Percentiles rank a stretch among this genome's conserved stretches.
These are phyloP conservation scores for Benincasa hispida DNA, from an alignment of 306 rosid species.

Conservation along the genomic window DNA sequence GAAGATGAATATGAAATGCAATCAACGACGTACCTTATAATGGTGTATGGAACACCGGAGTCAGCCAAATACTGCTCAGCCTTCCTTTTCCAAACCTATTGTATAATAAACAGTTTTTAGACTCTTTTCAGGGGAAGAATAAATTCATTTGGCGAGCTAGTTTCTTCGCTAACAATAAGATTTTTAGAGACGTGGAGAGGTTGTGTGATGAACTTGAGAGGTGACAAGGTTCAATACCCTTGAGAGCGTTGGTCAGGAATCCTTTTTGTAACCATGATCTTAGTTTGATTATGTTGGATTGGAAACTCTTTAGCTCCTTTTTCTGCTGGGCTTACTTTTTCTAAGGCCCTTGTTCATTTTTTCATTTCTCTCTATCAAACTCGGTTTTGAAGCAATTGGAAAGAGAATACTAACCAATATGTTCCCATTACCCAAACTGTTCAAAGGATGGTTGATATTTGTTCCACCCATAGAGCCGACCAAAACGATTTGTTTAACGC, in stretches of 20 bases:
- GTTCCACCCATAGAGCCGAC: slow-evolving; percentile 98
- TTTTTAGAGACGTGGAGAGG: too few species aligned
- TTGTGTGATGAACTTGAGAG: too few species aligned
- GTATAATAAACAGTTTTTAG: not conserved
- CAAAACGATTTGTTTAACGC: slow-evolving; percentile 89
- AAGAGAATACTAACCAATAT: slow-evolving; percentile 60
- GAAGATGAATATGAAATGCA: not conserved
- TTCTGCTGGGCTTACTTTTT: too few species aligned
- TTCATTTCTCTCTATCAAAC: not conserved
- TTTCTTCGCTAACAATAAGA: too few species aligned
- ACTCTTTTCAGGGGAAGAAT: not conserved
- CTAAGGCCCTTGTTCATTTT: too few species aligned
- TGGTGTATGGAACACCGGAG: slow-evolving; percentile 81
- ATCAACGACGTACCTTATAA: slow-evolving; percentile 52
- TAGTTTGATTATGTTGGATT: too few species aligned
- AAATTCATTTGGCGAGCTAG: too few species aligned
- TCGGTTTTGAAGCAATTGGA: not conserved
- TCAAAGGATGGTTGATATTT: slow-evolving; percentile 59
- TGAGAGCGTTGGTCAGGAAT: too few species aligned
- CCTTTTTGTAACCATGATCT: too few species aligned
- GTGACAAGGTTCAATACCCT: too few species aligned
- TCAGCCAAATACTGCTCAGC: slow-evolving; percentile 93
- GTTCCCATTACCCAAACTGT: slow-evolving; percentile 79
- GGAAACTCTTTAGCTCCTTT: too few species aligned
- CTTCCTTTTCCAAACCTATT: slow-evolving; percentile 92